phyloP scores from a whole-genome alignment of 2,329 filamentous ascomycete species.

The Stagonosporopsis rhizophila region DNA sequence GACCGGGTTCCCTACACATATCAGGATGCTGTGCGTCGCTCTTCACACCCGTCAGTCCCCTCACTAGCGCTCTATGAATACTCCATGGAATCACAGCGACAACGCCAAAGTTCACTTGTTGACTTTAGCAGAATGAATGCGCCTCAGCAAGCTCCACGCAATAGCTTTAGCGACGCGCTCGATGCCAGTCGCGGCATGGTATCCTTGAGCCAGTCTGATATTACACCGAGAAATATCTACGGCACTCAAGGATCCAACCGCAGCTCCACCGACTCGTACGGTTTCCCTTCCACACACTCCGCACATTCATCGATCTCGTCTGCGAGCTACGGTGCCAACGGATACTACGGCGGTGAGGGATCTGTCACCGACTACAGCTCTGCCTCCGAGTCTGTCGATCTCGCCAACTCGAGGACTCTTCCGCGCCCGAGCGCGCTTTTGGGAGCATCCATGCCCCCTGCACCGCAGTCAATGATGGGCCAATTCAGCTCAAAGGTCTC shows the following conservation, averaged over 20 bases:
- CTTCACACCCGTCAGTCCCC: slow-evolving; percentile 83
- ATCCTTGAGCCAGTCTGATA: slow-evolving; percentile 84
- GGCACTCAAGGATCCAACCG: slow-evolving; percentile 69
- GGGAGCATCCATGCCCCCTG: slow-evolving; percentile 71
- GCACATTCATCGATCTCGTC: slow-evolving; percentile 90
- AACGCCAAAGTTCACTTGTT: slow-evolving; percentile 69
- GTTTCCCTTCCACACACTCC: slow-evolving; percentile 85
- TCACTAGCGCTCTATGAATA: slow-evolving; percentile 60
- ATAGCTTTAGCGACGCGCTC: slow-evolving; percentile 85
- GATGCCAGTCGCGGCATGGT: slow-evolving; percentile 95
- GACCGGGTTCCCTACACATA: slow-evolving; percentile 62
- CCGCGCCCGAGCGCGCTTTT: slow-evolving; percentile 76
- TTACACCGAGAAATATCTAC: slow-evolving; percentile 88
- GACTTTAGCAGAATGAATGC: slow-evolving; percentile 68
- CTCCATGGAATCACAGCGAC: slow-evolving; percentile 53
- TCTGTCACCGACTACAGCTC: slow-evolving; percentile 94
- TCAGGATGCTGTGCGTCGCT: slow-evolving; percentile 69
- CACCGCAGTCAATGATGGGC: slow-evolving; percentile 97
- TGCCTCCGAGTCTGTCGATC: slow-evolving; percentile 83
- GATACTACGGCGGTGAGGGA: slow-evolving; percentile 81
- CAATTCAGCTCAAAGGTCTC: slow-evolving; percentile 98
- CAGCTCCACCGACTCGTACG: slow-evolving; percentile 84
- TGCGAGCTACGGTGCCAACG: slow-evolving; percentile 78
- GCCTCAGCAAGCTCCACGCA: slow-evolving; percentile 63
- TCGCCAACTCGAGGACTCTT: slow-evolving; percentile 79